Percentiles rank a stretch among this genome's conserved stretches.
Evolutionary conservation across 2,329 filamentous ascomycete species (phyloP).

Genomic region (Verticillium isaacii): DNA sequence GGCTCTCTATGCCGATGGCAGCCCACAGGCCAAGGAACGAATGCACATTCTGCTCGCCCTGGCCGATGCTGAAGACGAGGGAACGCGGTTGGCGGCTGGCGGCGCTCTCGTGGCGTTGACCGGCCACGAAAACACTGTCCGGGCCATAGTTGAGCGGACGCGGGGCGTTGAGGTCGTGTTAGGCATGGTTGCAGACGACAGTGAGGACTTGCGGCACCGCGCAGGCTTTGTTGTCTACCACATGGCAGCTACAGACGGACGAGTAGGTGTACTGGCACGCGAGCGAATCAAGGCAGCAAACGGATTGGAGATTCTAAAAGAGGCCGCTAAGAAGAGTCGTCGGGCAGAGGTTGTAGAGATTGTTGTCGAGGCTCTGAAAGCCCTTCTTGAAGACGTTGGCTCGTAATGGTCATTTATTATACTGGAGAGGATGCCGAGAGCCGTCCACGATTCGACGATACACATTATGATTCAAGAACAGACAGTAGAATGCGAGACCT

Average conservation of each 20-base stretch:
- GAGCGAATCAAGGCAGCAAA: constrained; percentile 56
- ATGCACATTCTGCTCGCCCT: constrained; percentile 83
- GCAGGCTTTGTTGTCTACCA: constrained; percentile 75
- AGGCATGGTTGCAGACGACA: constrained; percentile 70
- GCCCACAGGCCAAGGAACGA: constrained; percentile 63
- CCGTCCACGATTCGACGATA: neutral
- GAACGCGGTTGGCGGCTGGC: constrained; percentile 77
- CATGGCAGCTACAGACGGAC: constrained; percentile 62
- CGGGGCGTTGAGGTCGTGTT: constrained; percentile 75
- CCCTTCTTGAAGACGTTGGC: constrained; percentile 43
- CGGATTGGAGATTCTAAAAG: constrained; percentile 65
- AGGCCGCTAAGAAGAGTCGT: constrained; percentile 63
- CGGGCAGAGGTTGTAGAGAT: constrained; percentile 66
- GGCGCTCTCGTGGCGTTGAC: constrained; percentile 85
- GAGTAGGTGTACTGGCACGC: constrained; percentile 56
- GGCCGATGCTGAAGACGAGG: constrained; percentile 76
- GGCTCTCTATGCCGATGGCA: constrained; percentile 63
- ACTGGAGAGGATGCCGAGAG: neutral
- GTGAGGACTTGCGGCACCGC: constrained; percentile 63
- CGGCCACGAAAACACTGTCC: constrained; percentile 69
- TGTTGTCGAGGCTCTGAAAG: constrained; percentile 69
- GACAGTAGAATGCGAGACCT: neutral
- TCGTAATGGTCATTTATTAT: neutral
- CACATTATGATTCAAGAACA: neutral
- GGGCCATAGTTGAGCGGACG: constrained; percentile 64